Evolutionary conservation across 768 basidiomycete genomes (phyloP), one percentile per base, ranked within the genome.

Genomic region (Calocybe indica): DNA sequence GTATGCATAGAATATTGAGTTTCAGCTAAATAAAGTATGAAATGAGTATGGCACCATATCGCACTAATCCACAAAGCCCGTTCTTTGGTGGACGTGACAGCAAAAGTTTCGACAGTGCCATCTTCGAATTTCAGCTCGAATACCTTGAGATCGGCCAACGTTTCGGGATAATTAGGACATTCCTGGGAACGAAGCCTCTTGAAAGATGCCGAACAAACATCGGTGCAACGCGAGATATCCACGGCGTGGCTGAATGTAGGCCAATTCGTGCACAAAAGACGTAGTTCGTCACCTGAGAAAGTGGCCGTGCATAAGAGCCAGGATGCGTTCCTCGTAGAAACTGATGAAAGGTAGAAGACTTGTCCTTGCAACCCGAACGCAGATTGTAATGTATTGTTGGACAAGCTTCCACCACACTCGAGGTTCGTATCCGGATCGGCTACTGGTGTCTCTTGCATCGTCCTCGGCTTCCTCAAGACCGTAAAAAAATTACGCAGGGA

Each of bases 21-120:
- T 7, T 31, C 3, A 40, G 15, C 10, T 35, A 34, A 43, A 37
- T 38, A 14, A 37, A 47, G 36, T n/a, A 40, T 31, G 7, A 45
- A 45, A 46, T 14, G 41, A 32, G 42, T 28, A 32, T 32, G 71
- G 57, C 60, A 86, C 87, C 87, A 89, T 40, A 88, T 78, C 3
- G 81, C 76, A 55, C 82, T 83, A 43, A 89, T 74, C 87, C 87
- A 89, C 7, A 73, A 74, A 3, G 84, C 85, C 43, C 87, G 70
- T 47, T 85, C 83, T 49, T 75, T 71, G 28, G 79, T 74, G 14
- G 79, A 79, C 7, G 67, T 60, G 2, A 77, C 79, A 0, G 83
- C 85, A 59, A 89, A 86, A 46, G 70, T 77, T 57, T 86, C 82
- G 45, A 63, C 68, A 3, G 62, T 63, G 15, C 68, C 62, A 10